Conservation (phyloP, 441 rosid species). For the Kokia cookei region DNA sequence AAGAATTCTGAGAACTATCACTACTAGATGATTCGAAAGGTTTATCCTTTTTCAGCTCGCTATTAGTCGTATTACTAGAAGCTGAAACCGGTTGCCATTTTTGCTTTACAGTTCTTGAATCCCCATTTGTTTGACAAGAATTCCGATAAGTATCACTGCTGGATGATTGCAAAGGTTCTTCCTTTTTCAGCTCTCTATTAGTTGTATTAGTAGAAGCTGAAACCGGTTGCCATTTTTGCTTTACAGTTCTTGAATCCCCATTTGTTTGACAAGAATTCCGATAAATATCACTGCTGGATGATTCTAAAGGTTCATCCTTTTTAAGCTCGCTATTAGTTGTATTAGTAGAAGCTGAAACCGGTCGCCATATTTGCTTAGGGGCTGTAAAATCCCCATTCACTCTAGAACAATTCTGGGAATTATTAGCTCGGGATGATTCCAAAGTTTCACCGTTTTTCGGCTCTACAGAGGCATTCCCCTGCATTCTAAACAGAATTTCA, state of each 20-base stretch:
- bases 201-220: constrained; percentile 16
- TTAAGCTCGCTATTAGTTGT: constrained; percentile 8
- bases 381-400: not conserved
- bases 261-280: constrained; percentile 4
- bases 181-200: not conserved
- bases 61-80: not conserved
- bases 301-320: constrained; percentile 8
- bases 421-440: constrained; percentile 9
- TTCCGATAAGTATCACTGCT: not conserved
- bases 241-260: constrained; percentile 26
- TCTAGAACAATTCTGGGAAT: not conserved
- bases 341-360: constrained; percentile 4
- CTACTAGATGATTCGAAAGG: constrained; percentile 15
- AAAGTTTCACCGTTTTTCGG: constrained; percentile 5
- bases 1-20: not conserved
- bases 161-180: constrained; percentile 16
- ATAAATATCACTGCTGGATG: not conserved
- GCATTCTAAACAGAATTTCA: constrained; percentile 33
- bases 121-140: constrained; percentile 19
- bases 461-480: constrained; percentile 10
- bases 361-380: not conserved
- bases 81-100: constrained; percentile 39
- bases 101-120: constrained; percentile 26
- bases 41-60: constrained; percentile 2
- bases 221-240: constrained; percentile 35